These are phyloP conservation scores for Nadsonia fulvescens DNA, from an alignment of 805 yeast species.

Conservation along the genomic window DNA sequence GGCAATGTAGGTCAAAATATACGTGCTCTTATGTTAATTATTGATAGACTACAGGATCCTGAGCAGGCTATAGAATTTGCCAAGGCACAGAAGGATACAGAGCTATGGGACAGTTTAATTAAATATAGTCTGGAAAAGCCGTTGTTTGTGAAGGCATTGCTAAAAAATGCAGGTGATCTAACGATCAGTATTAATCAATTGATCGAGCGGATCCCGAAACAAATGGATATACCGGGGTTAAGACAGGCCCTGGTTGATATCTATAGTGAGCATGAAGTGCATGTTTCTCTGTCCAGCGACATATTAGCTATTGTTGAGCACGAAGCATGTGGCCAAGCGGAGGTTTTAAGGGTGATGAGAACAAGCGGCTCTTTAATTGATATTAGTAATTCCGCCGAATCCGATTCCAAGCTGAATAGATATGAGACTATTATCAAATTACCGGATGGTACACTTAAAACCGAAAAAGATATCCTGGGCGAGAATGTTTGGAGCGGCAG, in stretches of 20 bases:
- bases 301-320: too few species aligned
- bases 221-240: conserved; percentile 47
- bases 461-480: too few species aligned
- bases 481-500: too few species aligned
- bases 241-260: conserved; percentile 42
- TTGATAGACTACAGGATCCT: conserved; percentile 64
- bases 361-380: too few species aligned
- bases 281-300: conserved; percentile 31
- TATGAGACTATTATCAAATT: too few species aligned
- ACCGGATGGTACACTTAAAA: too few species aligned
- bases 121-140: conserved; percentile 58
- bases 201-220: conserved; percentile 41
- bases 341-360: too few species aligned
- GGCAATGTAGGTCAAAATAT: conserved; percentile 69
- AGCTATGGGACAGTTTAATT: conserved; percentile 65
- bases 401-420: too few species aligned
- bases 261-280: conserved; percentile 40
- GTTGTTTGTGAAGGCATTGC: conserved; percentile 52
- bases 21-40: conserved; percentile 59
- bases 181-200: conserved; percentile 53
- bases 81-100: conserved; percentile 42
- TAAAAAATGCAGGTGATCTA: conserved; percentile 30
- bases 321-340: too few species aligned
- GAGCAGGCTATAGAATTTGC: conserved; percentile 69
- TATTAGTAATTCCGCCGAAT: too few species aligned